A percentile compares a stretch with the other conserved stretches of the same genome.
phyloP scores from a whole-genome alignment of 2,329 filamentous ascomycete genomes.

The Penicillium sp. region DNA sequence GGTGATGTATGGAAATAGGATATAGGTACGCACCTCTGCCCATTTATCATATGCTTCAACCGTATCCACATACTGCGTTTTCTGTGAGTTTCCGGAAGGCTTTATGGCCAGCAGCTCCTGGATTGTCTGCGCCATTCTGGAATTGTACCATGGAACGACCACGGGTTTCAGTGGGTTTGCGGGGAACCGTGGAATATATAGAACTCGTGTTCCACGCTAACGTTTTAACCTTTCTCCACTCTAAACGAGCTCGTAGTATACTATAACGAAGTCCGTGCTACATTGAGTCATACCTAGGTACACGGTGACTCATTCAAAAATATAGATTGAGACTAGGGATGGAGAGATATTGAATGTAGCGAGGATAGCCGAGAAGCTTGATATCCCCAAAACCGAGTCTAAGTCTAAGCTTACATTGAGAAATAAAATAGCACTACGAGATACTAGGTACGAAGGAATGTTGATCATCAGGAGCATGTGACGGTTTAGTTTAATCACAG shows the following conservation, averaged over 20 bases:
- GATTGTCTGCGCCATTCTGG: slow-evolving; percentile 17
- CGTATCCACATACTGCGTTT: slow-evolving; percentile 28
- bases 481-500: slow-evolving; percentile 7
- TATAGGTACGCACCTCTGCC: slow-evolving; percentile 24
- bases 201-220: background rate
- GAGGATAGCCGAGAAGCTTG: background rate
- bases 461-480: slow-evolving; percentile 1
- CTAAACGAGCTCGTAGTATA: background rate
- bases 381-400: background rate
- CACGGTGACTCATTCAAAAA: background rate
- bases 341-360: background rate
- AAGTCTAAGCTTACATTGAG: background rate
- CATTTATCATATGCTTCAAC: slow-evolving; percentile 34
- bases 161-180: background rate
- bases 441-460: background rate
- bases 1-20: background rate
- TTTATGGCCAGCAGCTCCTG: slow-evolving; percentile 13
- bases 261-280: background rate
- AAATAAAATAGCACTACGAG: background rate
- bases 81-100: background rate
- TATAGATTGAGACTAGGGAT: background rate
- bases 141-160: background rate
- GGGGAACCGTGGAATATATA: slow-evolving; percentile 1
- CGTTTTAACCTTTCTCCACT: background rate
- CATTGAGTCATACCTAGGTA: background rate